These are phyloP conservation scores for Lactarius vividus DNA, from an alignment of 768 basidiomycete species.

Conservation along the genomic window DNA sequence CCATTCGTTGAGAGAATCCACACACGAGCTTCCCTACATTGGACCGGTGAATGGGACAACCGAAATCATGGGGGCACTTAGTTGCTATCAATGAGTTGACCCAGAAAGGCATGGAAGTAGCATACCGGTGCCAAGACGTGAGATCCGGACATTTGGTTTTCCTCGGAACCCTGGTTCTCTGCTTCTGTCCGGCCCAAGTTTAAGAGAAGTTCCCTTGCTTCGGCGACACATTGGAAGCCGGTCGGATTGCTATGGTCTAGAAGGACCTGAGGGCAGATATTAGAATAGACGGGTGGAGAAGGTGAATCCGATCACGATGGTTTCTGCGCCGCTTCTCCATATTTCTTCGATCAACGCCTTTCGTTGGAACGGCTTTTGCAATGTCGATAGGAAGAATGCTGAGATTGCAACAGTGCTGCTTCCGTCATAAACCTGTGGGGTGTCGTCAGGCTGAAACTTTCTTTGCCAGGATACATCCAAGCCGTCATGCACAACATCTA, in stretches of 20 bases:
- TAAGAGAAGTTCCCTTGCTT: conserved; percentile 73
- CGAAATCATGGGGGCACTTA: conserved; percentile 88
- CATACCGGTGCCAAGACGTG: conserved; percentile 90
- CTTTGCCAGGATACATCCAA: conserved; percentile 55
- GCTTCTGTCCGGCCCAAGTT: conserved; percentile 56
- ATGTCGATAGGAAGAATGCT: conserved; percentile 80
- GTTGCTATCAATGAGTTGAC: conserved; percentile 18
- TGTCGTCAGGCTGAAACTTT: conserved; percentile 49
- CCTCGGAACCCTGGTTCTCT: conserved; percentile 44
- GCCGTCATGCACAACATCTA: conserved; percentile 49
- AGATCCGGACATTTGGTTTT: conserved; percentile 48
- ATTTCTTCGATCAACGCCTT: conserved; percentile 74
- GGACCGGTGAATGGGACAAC: conserved; percentile 72
- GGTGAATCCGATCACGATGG: conserved; percentile 51
- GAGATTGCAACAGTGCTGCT: conserved; percentile 67
- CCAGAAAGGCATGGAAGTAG: conserved; percentile 23
- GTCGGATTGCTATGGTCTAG: conserved; percentile 77
- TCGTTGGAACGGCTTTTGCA: conserved; percentile 57
- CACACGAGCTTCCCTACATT: conserved; percentile 59
- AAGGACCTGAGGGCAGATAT: conserved; percentile 52
- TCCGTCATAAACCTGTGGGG: conserved; percentile 42
- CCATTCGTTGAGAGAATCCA: conserved; percentile 83
- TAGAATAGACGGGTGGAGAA: not conserved
- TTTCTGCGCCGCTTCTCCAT: conserved; percentile 89
- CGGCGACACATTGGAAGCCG: conserved; percentile 77